Base-by-base conservation (phyloP, 345 rosid species). In the Microthlaspi erraticum region DNA sequence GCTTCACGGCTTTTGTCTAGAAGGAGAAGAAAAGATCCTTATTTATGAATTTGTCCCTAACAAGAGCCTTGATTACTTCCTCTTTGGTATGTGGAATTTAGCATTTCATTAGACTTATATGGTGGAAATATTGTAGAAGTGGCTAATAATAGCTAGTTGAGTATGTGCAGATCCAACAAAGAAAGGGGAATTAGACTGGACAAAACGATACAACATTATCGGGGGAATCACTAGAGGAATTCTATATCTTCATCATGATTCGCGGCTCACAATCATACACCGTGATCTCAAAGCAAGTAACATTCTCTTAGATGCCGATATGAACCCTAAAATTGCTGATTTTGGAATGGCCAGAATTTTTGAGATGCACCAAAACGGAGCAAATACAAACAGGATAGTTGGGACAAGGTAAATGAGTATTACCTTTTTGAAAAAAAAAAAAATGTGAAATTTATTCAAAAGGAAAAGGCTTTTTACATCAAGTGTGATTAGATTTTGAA, bases 11-110 rank as follows among this genome's bases (percentile, higher is more conserved):
- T 48, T 48, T 19, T 48, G 13, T 18, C 29, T 48, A 0, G 29
- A 48, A 48, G 52, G 52, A 18, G 29, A 48, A 18, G 52, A 48
- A 48, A 48, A 48, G 52, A 48, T 48, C 8, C 29, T 48, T 10
- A 13, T 48, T 19, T 48, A 48, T 11, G 56, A 51, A 16, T 51
- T 51, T 26, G 56, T 51, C 16, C 52, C 52, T 11, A 45, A 45
- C 20, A 45, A 45, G 20, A 45, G 50, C 11, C 50, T 45, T 9
- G 50, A 16, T 49, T 19, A 26, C 5, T 51, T 51, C 34, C 56
- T 51, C 34, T 51, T 26, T 51, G 56, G 56, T 50, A 48, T 48
- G 53, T 46, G 11, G 13, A 46, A 10, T 18, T 46, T 46, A 46
- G 2, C 49, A 44, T 7, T 44, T 14, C 4, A 2, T 7, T 14